A percentile compares a stretch with the other conserved stretches of the same genome.
These are phyloP conservation scores for Volvariella surrecta DNA, from an alignment of 1,284 basidiomycete species.

Conservation along the genomic window DNA sequence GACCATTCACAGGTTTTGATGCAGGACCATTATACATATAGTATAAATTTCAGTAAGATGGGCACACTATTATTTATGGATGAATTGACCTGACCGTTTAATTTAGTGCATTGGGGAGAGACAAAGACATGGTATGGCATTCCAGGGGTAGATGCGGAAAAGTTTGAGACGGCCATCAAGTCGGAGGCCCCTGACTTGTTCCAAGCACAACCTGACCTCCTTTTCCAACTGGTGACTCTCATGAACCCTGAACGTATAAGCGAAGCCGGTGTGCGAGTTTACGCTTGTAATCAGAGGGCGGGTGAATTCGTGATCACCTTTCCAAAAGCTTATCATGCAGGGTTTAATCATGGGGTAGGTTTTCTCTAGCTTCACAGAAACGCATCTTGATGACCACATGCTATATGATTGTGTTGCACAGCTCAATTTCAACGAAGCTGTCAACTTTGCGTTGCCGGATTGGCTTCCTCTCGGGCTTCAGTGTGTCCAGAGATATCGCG, in stretches of 20 bases:
- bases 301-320: conserved; percentile 98
- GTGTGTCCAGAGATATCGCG: conserved; percentile 83
- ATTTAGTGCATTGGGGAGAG: conserved; percentile 95
- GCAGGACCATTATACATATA: conserved; percentile 96
- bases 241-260: conserved; percentile 91
- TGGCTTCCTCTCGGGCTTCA: conserved; percentile 87
- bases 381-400: conserved; percentile 10
- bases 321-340: conserved; percentile 97
- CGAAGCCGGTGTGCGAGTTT: conserved; percentile 89
- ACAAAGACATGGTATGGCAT: conserved; percentile 99
- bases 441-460: conserved; percentile 97
- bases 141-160: conserved; percentile 88
- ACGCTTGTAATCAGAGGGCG: conserved; percentile 92
- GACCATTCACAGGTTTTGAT: conserved; percentile 1
- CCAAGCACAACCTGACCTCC: conserved; percentile 92
- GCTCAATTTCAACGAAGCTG: conserved; percentile 99
- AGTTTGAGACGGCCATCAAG: conserved; percentile 95
- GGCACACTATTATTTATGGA: conserved; percentile 12
- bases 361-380: conserved; percentile 11
- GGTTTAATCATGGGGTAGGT: conserved; percentile 95
- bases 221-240: conserved; percentile 96
- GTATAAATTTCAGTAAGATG: conserved; percentile 83
- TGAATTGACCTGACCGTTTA: conserved; percentile 12
- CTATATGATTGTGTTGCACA: conserved; percentile 21
- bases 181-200: conserved; percentile 97